Evolutionary conservation across 192 early-diverging fungal species (phyloP).

Genomic region (Podila minutissima): DNA sequence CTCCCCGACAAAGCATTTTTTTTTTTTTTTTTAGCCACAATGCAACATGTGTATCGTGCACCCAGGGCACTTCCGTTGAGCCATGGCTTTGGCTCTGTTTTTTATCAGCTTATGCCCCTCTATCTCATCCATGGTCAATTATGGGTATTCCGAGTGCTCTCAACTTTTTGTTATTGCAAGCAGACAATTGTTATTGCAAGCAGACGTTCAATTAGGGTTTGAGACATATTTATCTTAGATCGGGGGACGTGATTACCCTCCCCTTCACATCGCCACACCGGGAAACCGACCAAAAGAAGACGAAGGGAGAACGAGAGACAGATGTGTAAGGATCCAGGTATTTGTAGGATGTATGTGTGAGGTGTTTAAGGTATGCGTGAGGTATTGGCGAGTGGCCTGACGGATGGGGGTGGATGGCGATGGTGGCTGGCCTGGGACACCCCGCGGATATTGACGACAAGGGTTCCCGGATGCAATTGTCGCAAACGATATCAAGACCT

Average conservation of each 20-base stretch:
- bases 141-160: slow-evolving; percentile 8
- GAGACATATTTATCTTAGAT: not conserved
- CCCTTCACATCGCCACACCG: not conserved
- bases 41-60: too few species aligned
- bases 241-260: not conserved
- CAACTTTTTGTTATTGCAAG: not conserved
- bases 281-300: not conserved
- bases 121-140: slow-evolving; percentile 6
- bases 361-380: too few species aligned
- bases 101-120: too few species aligned
- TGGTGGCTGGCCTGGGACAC: not conserved
- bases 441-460: not conserved
- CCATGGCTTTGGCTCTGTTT: too few species aligned
- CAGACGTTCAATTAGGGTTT: not conserved
- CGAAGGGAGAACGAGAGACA: not conserved
- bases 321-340: not conserved
- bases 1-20: too few species aligned
- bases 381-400: not conserved
- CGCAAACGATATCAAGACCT: slow-evolving; percentile 11
- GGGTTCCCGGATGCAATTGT: slow-evolving; percentile 10
- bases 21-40: not conserved
- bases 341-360: too few species aligned
- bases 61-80: too few species aligned
- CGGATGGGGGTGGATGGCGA: too few species aligned
- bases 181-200: not conserved